phyloP scores from a whole-genome alignment of 495 filamentous ascomycete species.

The Emericellopsis terricola region DNA sequence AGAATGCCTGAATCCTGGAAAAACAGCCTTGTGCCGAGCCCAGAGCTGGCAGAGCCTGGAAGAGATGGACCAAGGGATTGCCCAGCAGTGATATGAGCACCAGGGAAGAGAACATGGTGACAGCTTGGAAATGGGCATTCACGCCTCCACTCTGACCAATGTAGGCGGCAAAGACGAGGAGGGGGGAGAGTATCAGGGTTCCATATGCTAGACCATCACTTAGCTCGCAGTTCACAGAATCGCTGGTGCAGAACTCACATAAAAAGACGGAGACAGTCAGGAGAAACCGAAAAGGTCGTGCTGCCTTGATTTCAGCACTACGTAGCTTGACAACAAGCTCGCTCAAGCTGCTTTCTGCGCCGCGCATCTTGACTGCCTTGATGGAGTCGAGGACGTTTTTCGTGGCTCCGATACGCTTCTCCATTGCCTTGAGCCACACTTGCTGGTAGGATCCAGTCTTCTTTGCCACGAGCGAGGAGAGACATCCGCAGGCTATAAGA shows the following conservation, averaged over 20 bases:
- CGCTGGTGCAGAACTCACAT: too few relatives aligned
- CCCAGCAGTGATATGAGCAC: not conserved
- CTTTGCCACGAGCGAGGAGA: not conserved
- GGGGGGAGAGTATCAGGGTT: not conserved
- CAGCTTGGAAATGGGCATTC: not conserved
- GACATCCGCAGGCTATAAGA: not conserved
- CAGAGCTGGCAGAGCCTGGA: not conserved
- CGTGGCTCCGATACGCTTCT: too few relatives aligned
- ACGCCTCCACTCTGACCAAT: not conserved
- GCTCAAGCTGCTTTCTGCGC: too few relatives aligned
- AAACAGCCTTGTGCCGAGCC: not conserved
- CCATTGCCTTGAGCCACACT: not conserved
- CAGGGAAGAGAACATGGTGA: not conserved
- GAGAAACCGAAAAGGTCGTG: too few relatives aligned
- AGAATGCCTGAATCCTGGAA: not conserved
- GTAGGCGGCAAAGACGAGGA: not conserved
- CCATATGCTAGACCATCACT: too few relatives aligned
- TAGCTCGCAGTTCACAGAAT: too few relatives aligned
- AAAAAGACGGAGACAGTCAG: too few relatives aligned
- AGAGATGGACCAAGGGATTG: not conserved
- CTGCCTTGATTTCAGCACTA: too few relatives aligned
- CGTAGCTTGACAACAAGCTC: too few relatives aligned
- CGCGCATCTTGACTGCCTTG: too few relatives aligned
- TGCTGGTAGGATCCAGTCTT: not conserved
- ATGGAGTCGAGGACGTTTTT: too few relatives aligned